A percentile compares a stretch with the other conserved stretches of the same genome.
Conservation (phyloP, 1,284 basidiomycete genomes). For the Fomitopsis schrenkii region DNA sequence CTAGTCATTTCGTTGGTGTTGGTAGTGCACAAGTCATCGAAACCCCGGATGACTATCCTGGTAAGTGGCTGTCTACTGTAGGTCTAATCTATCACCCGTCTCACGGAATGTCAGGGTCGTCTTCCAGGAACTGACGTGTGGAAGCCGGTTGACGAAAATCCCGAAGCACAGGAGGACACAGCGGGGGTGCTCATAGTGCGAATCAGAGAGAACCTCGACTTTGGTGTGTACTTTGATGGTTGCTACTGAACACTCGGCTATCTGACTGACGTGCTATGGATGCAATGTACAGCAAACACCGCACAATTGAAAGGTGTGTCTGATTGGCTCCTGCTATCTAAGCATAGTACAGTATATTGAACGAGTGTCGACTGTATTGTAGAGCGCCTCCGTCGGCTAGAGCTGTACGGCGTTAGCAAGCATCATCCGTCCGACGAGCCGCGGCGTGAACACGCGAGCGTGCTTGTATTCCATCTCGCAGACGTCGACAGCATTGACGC, state of each 20-base stretch:
- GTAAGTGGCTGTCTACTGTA: conserved; percentile 26
- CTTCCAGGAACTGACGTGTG: conserved; percentile 80
- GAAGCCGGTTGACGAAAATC: conserved; percentile 79
- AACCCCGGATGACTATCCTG: conserved; percentile 68
- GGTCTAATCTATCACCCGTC: background rate
- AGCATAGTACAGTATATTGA: background rate
- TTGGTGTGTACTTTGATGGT: conserved; percentile 38
- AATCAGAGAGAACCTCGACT: conserved; percentile 79
- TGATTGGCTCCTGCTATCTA: background rate
- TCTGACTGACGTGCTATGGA: conserved; percentile 5
- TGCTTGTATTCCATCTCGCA: conserved; percentile 85
- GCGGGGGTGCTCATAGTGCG: conserved; percentile 79
- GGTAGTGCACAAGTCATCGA: conserved; percentile 85
- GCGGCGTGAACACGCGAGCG: conserved; percentile 67
- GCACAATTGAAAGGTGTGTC: conserved; percentile 74
- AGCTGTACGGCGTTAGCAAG: conserved; percentile 73
- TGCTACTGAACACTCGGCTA: background rate
- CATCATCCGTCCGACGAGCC: conserved; percentile 88
- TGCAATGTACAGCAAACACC: conserved; percentile 64
- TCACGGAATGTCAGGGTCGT: conserved; percentile 46
- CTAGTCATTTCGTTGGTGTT: conserved; percentile 83
- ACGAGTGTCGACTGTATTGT: conserved; percentile 1
- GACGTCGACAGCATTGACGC: conserved; percentile 85
- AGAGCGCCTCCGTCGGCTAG: conserved; percentile 81
- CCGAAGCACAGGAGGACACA: conserved; percentile 71